Conservation (phyloP, 371 early-diverging fungal genomes). For the Syncephalis plumigaleata region DNA sequence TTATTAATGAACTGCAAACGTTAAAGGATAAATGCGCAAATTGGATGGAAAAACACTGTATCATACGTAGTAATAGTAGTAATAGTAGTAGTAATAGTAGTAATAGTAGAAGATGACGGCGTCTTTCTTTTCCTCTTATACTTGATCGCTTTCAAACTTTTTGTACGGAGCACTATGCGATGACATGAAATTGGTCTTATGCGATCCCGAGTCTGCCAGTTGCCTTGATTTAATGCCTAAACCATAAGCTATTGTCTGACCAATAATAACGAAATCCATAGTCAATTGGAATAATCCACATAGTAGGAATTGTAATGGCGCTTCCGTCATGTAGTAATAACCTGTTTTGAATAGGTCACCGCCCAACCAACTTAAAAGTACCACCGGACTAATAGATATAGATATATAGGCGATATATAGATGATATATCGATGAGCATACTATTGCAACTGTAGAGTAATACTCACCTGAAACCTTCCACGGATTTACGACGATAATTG, state of each 20-base stretch:
- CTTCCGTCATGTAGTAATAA: constrained; percentile 28
- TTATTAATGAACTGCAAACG: too few species aligned
- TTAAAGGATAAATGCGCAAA: too few species aligned
- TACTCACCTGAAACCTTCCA: constrained; percentile 26
- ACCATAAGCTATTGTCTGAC: constrained; percentile 25
- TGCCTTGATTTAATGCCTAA: constrained; percentile 1
- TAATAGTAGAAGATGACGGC: too few species aligned
- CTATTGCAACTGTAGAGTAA: too few species aligned
- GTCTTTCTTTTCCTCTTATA: too few species aligned
- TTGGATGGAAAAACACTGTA: too few species aligned
- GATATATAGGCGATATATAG: too few species aligned
- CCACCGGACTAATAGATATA: constrained; percentile 13
- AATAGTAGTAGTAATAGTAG: too few species aligned
- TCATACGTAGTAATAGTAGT: too few species aligned
- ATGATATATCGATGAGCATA: too few species aligned
- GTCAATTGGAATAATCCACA: constrained; percentile 40
- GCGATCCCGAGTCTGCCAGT: not conserved
- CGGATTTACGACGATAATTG: constrained; percentile 26
- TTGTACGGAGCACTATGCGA: too few species aligned
- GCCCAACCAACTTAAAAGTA: constrained; percentile 23
- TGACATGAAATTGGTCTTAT: not conserved
- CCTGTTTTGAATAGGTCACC: constrained; percentile 46
- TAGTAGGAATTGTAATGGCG: constrained; percentile 41
- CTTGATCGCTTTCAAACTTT: too few species aligned
- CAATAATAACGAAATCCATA: constrained; percentile 32